Conservation (phyloP, 2,329 filamentous ascomycete species). For the Fusarium equiseti region DNA sequence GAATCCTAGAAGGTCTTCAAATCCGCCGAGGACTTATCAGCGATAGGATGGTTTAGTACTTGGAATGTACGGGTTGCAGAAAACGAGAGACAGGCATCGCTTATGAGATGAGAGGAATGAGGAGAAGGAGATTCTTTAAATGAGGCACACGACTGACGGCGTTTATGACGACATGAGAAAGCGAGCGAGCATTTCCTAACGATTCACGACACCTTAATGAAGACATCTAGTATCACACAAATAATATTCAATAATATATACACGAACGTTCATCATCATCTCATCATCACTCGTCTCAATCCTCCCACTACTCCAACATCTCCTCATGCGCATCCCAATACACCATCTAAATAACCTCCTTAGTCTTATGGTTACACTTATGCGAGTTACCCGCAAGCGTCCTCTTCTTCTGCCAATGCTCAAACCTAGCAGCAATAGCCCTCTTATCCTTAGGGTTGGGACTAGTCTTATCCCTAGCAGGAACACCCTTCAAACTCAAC, state of each 20-base stretch:
- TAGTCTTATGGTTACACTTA: constrained; percentile 46
- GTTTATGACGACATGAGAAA: not conserved
- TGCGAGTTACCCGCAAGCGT: constrained; percentile 47
- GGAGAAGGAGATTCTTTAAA: not conserved
- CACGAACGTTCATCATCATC: constrained; percentile 8
- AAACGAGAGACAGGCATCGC: not conserved
- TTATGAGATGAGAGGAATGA: not conserved
- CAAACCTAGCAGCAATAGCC: constrained; percentile 45
- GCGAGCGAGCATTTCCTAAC: constrained; percentile 17
- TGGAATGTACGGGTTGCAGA: not conserved
- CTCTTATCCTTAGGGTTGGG: constrained; percentile 45
- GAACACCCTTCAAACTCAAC: constrained; percentile 52
- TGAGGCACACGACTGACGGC: not conserved
- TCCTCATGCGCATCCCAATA: too few species aligned
- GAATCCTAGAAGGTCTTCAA: constrained; percentile 46
- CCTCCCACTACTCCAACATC: not conserved
- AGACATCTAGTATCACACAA: not conserved
- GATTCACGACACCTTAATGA: constrained; percentile 2
- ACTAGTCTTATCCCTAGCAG: constrained; percentile 49
- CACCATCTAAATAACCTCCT: constrained; percentile 35
- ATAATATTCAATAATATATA: constrained; percentile 16
- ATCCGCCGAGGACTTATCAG: constrained; percentile 21
- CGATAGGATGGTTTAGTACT: not conserved
- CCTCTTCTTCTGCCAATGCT: constrained; percentile 43
- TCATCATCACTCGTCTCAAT: constrained; percentile 13